Percentiles rank a stretch among this genome's conserved stretches.
Evolutionary conservation across 1,284 basidiomycete species (phyloP).

Genomic region (Melampsora americana): DNA sequence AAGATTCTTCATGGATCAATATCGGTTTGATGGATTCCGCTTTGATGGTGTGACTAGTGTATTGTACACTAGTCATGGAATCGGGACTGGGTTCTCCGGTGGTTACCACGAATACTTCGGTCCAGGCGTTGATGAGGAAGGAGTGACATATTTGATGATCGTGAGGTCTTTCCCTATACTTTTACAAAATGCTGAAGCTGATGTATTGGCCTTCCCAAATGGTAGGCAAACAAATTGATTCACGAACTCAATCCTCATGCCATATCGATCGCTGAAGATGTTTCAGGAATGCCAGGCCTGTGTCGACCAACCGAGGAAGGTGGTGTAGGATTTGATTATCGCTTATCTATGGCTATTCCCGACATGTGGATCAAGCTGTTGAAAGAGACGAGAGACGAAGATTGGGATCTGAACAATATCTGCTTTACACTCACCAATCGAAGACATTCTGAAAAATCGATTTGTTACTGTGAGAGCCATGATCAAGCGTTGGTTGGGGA

Average conservation of each 20-base stretch:
- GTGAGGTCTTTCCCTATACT: constrained; percentile 59
- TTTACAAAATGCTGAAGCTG: constrained; percentile 19
- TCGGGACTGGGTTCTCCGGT: constrained; percentile 93
- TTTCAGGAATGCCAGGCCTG: constrained; percentile 95
- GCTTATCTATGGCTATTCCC: constrained; percentile 94
- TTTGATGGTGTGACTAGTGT: constrained; percentile 99
- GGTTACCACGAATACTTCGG: constrained; percentile 99
- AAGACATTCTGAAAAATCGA: constrained; percentile 80
- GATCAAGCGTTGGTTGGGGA: constrained; percentile 97
- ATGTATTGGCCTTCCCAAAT: background rate
- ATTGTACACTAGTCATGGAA: constrained; percentile 97
- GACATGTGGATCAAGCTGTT: constrained; percentile 99
- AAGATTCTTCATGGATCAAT: constrained; percentile 92
- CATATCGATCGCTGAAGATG: constrained; percentile 95
- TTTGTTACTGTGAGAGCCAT: constrained; percentile 93
- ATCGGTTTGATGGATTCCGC: constrained; percentile 92
- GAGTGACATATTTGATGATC: constrained; percentile 92
- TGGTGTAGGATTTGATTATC: constrained; percentile 95
- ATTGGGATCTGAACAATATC: constrained; percentile 85
- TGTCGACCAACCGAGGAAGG: constrained; percentile 75
- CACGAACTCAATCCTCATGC: constrained; percentile 73
- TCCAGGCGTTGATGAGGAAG: constrained; percentile 75
- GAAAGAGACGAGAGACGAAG: constrained; percentile 82
- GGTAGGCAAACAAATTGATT: constrained; percentile 83
- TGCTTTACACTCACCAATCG: constrained; percentile 86